Percentiles rank a stretch among this genome's conserved stretches.
Evolutionary conservation across 495 filamentous ascomycete genomes (phyloP).

Genomic region (Penicillium subrubescens): DNA sequence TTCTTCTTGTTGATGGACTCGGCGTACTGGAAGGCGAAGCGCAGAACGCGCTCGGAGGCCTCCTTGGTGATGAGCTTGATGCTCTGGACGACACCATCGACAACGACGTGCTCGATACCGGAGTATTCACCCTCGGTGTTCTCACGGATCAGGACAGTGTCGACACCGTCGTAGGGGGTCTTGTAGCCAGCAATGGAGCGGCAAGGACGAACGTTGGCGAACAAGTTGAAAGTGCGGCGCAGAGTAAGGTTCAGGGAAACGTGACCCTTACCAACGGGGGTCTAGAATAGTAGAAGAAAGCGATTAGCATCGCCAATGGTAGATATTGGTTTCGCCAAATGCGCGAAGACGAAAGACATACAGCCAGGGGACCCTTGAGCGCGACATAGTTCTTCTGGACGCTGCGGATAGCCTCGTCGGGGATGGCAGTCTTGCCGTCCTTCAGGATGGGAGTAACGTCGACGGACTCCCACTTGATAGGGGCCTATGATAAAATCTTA

Average conservation of each 20-base stretch:
- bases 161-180: conserved; percentile 97
- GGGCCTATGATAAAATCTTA: conserved; percentile 64
- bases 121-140: conserved; percentile 99
- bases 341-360: conserved; percentile 49
- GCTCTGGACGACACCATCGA: conserved; percentile 96
- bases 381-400: conserved; percentile 92
- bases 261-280: conserved; percentile 96
- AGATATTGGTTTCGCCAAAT: background rate
- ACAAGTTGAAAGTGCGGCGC: conserved; percentile 98
- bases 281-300: conserved; percentile 52
- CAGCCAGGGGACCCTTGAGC: conserved; percentile 94
- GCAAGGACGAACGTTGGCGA: conserved; percentile 98
- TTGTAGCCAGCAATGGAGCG: conserved; percentile 95
- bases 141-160: conserved; percentile 97
- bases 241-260: conserved; percentile 99
- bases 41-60: conserved; percentile 89
- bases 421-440: conserved; percentile 90
- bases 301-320: conserved; percentile 22
- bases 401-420: conserved; percentile 85
- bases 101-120: conserved; percentile 97
- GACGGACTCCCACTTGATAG: conserved; percentile 94
- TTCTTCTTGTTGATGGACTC: conserved; percentile 88
- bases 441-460: conserved; percentile 92
- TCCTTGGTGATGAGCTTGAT: conserved; percentile 98
- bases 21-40: conserved; percentile 97